Conservation (phyloP, 192 early-diverging fungal species). For the Linderina pennispora region DNA sequence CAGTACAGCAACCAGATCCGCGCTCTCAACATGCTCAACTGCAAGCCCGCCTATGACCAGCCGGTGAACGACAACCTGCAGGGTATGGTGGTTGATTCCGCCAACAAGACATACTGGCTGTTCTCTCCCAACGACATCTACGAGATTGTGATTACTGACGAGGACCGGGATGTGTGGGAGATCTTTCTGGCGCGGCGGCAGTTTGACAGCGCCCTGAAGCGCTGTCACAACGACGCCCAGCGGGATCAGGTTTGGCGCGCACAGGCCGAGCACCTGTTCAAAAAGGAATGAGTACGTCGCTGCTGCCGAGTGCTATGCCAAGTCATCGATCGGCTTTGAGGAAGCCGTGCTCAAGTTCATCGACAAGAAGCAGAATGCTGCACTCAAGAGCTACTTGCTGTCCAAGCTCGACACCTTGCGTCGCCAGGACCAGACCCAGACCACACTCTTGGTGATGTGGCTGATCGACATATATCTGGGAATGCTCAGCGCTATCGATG, state of each 20-base stretch:
- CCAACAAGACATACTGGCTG: slow-evolving; percentile 88
- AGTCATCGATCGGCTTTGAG: slow-evolving; percentile 73
- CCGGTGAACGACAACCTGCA: slow-evolving; percentile 62
- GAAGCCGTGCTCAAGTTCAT: slow-evolving; percentile 82
- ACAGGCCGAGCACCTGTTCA: slow-evolving; percentile 85
- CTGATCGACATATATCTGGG: slow-evolving; percentile 82
- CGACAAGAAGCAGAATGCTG: slow-evolving; percentile 59
- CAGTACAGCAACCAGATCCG: slow-evolving; percentile 72
- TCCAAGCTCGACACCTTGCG: slow-evolving; percentile 66
- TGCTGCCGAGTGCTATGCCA: slow-evolving; percentile 85
- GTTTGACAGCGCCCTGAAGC: slow-evolving; percentile 76
- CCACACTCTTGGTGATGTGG: slow-evolving; percentile 78
- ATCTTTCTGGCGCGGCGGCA: slow-evolving; percentile 75
- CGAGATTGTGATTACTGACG: slow-evolving; percentile 87
- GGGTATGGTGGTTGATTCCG: slow-evolving; percentile 65
- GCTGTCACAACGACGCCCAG: slow-evolving; percentile 67
- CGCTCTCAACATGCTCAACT: slow-evolving; percentile 74
- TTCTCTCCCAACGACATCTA: slow-evolving; percentile 76
- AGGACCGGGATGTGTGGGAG: slow-evolving; percentile 93
- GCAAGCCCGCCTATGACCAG: slow-evolving; percentile 81
- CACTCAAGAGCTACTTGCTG: slow-evolving; percentile 72
- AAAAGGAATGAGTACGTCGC: slow-evolving; percentile 61
- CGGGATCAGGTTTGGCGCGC: slow-evolving; percentile 71
- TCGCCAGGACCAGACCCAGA: slow-evolving; percentile 73
- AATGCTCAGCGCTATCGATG: slow-evolving; percentile 63